These are phyloP conservation scores for Urostyla sp. DNA, from an alignment of 73 alveolate genomes.

Conservation along the genomic window DNA sequence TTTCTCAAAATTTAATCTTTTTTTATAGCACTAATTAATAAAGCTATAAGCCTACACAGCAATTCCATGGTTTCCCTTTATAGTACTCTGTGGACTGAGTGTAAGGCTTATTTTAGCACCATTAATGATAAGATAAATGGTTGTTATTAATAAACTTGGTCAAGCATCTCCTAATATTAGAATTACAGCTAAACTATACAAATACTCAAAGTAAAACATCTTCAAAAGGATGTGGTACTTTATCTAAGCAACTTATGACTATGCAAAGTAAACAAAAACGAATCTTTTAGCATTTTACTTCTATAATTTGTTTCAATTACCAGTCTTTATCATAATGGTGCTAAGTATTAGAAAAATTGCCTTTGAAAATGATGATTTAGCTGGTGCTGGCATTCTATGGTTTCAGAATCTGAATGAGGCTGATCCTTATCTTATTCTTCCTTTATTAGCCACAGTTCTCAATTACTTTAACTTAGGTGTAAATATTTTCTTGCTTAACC, in stretches of 20 bases:
- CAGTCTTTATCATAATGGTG: conserved; percentile 75
- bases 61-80: conserved; percentile 68
- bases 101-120: conserved; percentile 66
- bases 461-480: conserved; percentile 73
- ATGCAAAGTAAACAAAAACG: conserved; percentile 58
- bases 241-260: conserved; percentile 46
- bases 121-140: conserved; percentile 64
- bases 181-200: conserved; percentile 54
- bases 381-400: conserved; percentile 75
- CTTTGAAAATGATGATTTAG: conserved; percentile 63
- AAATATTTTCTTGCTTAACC: background rate
- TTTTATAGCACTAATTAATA: conserved; percentile 19
- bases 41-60: conserved; percentile 55
- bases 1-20: background rate
- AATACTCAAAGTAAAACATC: conserved; percentile 28
- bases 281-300: conserved; percentile 65
- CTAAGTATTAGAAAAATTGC: conserved; percentile 72
- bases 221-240: background rate
- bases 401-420: conserved; percentile 73
- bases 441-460: conserved; percentile 62
- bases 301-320: conserved; percentile 68
- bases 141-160: conserved; percentile 54
- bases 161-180: conserved; percentile 68
- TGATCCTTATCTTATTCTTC: conserved; percentile 78
- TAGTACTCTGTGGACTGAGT: conserved; percentile 62